Evolutionary conservation across 768 basidiomycete genomes (phyloP), one percentile per base, ranked within the genome.

Genomic region (Coprinopsis sp.): DNA sequence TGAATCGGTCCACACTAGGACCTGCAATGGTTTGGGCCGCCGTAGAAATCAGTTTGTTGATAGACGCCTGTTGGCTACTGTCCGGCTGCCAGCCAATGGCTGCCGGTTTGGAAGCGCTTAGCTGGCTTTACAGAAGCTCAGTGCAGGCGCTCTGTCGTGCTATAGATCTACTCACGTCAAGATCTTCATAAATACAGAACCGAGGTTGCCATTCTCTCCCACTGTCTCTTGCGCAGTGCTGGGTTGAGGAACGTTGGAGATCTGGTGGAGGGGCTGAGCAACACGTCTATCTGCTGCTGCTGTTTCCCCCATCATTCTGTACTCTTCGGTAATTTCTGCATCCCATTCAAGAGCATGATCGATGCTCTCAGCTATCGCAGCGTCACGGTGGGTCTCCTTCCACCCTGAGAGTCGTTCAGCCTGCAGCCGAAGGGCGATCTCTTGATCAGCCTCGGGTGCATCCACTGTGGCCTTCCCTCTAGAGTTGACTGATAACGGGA

Each of bases 351-450:
- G 4, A 25, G 43, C 43, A 1, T 44, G 31, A 24, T 23, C 14
- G 31, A 44, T 8, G 33, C 43, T 44, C 43, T 44, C 36, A 13
- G 43, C 43, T 11, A 44, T 22, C 6, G 30, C 12, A 24, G 22
- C 22, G 19, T 39, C 37, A 5, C 25, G 6, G 21, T 39, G 19
- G 4, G 13, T 39, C 21, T n/a, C 21, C n/a, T 39, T 39, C 37
- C 37, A 36, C n/a, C n/a, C n/a, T n/a, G n/a, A 46, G 7, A 73
- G 43, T 12, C 66, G 62, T 19, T 71, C 63, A 3, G 61, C 61
- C 45, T 76, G 75, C 1, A 73, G 30, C 33, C 64, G 61, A 5
- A 75, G 58, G 0, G 79, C 79, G 6, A 68, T 45, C 30, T 76
- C 71, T 30, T 71, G 69, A 52, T 81, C 77, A 0, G 65, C 59